Conservation (phyloP, 306 rosid species). For the Neltuma alba region DNA sequence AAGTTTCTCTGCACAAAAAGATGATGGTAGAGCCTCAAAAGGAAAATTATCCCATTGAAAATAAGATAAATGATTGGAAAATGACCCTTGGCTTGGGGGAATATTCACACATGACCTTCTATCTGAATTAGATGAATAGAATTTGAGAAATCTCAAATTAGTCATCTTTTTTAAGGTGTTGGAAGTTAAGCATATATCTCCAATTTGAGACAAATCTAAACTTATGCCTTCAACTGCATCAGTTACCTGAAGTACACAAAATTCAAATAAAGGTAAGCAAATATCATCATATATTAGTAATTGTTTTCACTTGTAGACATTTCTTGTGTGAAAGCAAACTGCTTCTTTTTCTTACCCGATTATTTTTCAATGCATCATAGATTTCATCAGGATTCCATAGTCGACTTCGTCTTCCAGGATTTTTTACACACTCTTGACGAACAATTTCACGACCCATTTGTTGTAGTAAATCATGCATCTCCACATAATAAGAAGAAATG, state of each 20-base stretch:
- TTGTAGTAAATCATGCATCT: constrained; percentile 41
- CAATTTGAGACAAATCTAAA: constrained; percentile 14
- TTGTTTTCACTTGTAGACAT: too few species aligned
- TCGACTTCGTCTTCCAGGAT: background rate
- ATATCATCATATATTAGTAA: too few species aligned
- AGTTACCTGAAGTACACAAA: constrained; percentile 5
- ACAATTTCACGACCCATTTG: constrained; percentile 18
- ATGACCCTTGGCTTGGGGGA: background rate
- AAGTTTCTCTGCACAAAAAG: background rate
- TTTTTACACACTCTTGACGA: background rate
- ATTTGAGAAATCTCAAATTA: constrained; percentile 13
- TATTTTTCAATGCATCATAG: background rate
- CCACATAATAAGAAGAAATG: background rate
- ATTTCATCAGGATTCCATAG: background rate
- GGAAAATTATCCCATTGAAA: constrained; percentile 16
- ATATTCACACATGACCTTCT: background rate
- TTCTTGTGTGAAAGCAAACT: too few species aligned
- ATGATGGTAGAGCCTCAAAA: background rate
- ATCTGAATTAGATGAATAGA: background rate
- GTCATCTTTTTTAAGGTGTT: constrained; percentile 24
- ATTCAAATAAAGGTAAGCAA: background rate
- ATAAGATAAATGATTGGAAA: background rate
- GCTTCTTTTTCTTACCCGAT: background rate
- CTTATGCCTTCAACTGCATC: constrained; percentile 20
- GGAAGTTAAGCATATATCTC: background rate